Conservation (phyloP, 208 protist genomes). For the Trypanosoma conorhini region DNA sequence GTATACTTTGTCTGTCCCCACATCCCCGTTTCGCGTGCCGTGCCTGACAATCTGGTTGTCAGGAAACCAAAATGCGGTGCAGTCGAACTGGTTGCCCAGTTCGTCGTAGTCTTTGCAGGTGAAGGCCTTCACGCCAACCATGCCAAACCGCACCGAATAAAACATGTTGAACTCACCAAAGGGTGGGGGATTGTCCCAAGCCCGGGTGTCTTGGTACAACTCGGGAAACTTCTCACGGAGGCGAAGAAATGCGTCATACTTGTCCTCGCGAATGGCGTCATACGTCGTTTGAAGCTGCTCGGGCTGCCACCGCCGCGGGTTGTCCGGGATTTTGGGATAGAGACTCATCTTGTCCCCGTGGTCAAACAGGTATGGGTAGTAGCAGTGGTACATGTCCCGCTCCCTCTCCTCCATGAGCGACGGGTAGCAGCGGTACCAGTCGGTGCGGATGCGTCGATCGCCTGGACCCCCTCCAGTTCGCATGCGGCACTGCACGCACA, state of each 20-base stretch:
- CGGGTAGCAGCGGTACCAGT: conserved; percentile 92
- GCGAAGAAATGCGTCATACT: conserved; percentile 92
- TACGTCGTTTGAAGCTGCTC: conserved; percentile 94
- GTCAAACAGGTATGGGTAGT: conserved; percentile 94
- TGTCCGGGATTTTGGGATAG: conserved; percentile 92
- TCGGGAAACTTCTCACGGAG: conserved; percentile 93
- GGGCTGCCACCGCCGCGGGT: conserved; percentile 89
- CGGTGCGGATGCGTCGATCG: conserved; percentile 79
- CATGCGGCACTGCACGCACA: conserved; percentile 33
- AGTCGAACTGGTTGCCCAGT: conserved; percentile 92
- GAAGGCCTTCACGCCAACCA: conserved; percentile 91
- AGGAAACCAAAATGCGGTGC: conserved; percentile 93
- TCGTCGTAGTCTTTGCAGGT: conserved; percentile 94
- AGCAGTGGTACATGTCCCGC: conserved; percentile 94
- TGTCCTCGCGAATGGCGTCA: conserved; percentile 93
- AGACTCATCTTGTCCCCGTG: conserved; percentile 92
- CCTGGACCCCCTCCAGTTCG: conserved; percentile 79
- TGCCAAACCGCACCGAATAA: conserved; percentile 92
- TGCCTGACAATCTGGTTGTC: conserved; percentile 93
- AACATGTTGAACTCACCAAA: conserved; percentile 96
- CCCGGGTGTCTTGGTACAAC: conserved; percentile 90
- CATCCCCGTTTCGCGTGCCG: conserved; percentile 70
- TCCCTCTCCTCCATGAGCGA: conserved; percentile 89
- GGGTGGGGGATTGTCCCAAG: conserved; percentile 92
- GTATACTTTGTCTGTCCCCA: conserved; percentile 83